Evolutionary conservation across 2,329 filamentous ascomycete genomes (phyloP), one percentile per base, ranked within the genome.

Genomic region (Dryadomyces quercus-mongolicae): DNA sequence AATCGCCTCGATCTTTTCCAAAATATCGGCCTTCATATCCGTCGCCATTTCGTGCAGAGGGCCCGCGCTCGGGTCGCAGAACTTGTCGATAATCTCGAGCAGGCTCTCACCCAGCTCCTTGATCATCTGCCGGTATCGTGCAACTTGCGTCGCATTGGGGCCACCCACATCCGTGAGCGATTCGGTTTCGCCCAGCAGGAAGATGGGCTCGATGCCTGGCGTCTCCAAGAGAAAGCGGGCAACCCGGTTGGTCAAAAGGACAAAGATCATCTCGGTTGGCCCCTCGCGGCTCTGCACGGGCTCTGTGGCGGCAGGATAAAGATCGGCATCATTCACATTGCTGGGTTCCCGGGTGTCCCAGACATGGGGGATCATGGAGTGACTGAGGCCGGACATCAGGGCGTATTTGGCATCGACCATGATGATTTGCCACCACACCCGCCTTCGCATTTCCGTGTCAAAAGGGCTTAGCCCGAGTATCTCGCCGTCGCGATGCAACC

Each of bases 381-480:
- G 73, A 55, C 71, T 77, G 22, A 82, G 71, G 1, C 80, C 80
- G 5, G 80, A 81, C 55, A 78, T 68, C 55, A 82, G 66, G 45
- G 78, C 79, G 54, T 76, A 76, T 58, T 78, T 76, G 46, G 74
- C 70, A 57, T 84, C 80, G 52, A 80, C 70, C 54, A 82, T 68
- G 50, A 81, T 71, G 25, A 85, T 74, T 61, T 80, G 75, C 81
- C 80, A 84, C 82, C 82, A 86, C 20, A 85, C 70, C 7, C 83
- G 72, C 46, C 82, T 71, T n/a, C 82, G 74, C 72, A 86, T 85
- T 62, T 86, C 81, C 2, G 77, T 77, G 60, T 86, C 81, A 60
- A 84, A 84, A 0, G 81, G 78, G 0, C 75, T 70, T 2, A 85
- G 68, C 1, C 75, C 75, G 6, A 82, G 68, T 18, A 68, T 65